Base-by-base conservation (phyloP, 345 rosid species). In the Turritis glabra region DNA sequence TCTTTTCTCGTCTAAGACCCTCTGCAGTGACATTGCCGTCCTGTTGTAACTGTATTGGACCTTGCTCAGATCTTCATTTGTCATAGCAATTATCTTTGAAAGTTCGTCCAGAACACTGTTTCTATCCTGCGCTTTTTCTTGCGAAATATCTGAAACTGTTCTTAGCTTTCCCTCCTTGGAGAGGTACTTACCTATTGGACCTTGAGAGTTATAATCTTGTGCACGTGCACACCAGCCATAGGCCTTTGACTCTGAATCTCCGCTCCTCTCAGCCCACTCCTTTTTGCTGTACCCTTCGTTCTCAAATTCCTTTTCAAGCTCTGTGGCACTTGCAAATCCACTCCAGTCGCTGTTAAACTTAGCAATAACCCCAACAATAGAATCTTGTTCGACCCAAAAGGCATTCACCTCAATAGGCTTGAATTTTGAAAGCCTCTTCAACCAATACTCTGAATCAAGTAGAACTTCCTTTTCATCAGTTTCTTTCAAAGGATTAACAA, bases 221-320 rank as follows among this genome's bases (percentile, higher is more conserved):
- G 83, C 84, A 23, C 90, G 91, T 6, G 96, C 98, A 80, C 82
- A 76, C 98, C 98, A 94, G 2, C 90, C 97, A 74, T 84, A 94
- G 22, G 77, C 75, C 33, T 62, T 72, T 12, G 82, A 58, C 32
- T 70, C 86, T 38, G 83, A 85, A 41, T 59, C 29, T 5, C 62
- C 40, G 48, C 70, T 80, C 64, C 44, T 73, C n/a, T 51, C 84
- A 12, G 33, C 68, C 97, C 96, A 91, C 23, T 87, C 84, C 69
- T 68, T 85, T 73, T 81, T 90, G 30, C 95, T 58, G 5, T 61
- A 86, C 18, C 67, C 77, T 50, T 51, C 61, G 23, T 78, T 60
- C 64, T 77, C 88, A 86, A 90, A 94, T 25, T 77, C 80, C 38
- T 84, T 85, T 70, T 94, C 97, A 74, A 90, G 91, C 46, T 79